A percentile compares a stretch with the other conserved stretches of the same genome.
Evolutionary conservation across 495 filamentous ascomycete species (phyloP).

Genomic region (Aspergillus bertholletiae): DNA sequence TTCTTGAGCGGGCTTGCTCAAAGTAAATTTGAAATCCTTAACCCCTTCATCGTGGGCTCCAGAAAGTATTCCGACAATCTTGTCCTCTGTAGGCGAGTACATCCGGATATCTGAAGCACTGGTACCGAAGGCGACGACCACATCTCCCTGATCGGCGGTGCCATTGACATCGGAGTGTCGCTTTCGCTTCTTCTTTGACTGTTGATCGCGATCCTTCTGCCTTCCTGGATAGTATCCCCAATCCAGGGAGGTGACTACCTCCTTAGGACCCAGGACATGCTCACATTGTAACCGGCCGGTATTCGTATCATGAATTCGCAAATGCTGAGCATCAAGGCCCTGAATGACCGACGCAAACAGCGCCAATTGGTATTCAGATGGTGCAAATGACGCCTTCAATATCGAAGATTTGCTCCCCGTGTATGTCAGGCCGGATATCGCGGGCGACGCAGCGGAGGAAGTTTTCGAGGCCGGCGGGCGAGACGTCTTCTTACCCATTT

Average conservation of each 20-base stretch:
- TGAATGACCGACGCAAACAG: slow-evolving; percentile 60
- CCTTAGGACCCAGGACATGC: slow-evolving; percentile 48
- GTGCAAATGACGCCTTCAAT: slow-evolving; percentile 51
- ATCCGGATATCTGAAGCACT: slow-evolving; percentile 51
- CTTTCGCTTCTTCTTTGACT: slow-evolving; percentile 58
- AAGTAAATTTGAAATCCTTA: slow-evolving; percentile 55
- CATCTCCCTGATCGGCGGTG: slow-evolving; percentile 30
- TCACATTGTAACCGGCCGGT: slow-evolving; percentile 57
- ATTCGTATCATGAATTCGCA: slow-evolving; percentile 57
- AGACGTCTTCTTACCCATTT: slow-evolving; percentile 52
- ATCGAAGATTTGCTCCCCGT: slow-evolving; percentile 47
- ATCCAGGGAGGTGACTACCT: slow-evolving; percentile 52
- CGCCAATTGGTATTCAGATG: slow-evolving; percentile 52
- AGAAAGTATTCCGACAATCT: slow-evolving; percentile 45
- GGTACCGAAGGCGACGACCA: slow-evolving; percentile 53
- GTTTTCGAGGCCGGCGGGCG: slow-evolving; percentile 43
- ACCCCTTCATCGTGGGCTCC: slow-evolving; percentile 52
- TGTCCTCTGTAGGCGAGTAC: slow-evolving; percentile 51
- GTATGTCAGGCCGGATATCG: slow-evolving; percentile 31
- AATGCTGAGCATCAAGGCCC: slow-evolving; percentile 55
- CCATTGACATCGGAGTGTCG: slow-evolving; percentile 46
- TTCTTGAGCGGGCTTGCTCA: slow-evolving; percentile 34
- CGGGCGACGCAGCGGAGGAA: slow-evolving; percentile 45
- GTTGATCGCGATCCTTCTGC: slow-evolving; percentile 30
- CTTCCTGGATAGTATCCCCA: slow-evolving; percentile 49